Conservation (phyloP, 1,139 yeast species). For the Hansenula lynferdii region DNA sequence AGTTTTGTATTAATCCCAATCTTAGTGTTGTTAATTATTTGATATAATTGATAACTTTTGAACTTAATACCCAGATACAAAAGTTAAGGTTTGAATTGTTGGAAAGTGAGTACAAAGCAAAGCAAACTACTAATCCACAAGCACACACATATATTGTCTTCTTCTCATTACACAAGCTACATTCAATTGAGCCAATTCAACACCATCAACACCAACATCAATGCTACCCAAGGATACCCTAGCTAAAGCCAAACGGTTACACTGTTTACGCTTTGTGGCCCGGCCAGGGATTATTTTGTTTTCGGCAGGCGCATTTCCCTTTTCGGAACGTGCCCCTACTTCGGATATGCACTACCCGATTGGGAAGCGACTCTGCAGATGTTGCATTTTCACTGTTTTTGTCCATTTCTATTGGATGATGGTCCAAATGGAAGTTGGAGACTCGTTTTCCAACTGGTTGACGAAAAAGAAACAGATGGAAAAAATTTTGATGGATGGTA, state of each 20-base stretch:
- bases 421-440: no score
- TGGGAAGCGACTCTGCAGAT: neutral
- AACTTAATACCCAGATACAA: conserved; percentile 1
- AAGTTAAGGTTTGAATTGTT: conserved; percentile 2
- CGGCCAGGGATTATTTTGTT: neutral
- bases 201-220: neutral
- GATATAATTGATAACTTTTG: neutral
- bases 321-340: neutral
- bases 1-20: conserved; percentile 1
- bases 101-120: conserved; percentile 3
- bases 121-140: no score
- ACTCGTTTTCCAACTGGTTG: no score
- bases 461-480: no score
- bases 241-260: no score
- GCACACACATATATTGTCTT: no score
- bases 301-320: neutral
- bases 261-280: conserved; percentile 1
- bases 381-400: neutral
- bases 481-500: no score
- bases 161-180: no score
- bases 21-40: neutral
- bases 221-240: neutral
- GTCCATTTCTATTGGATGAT: neutral
- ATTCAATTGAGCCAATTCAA: neutral
- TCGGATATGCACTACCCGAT: neutral